Base-by-base conservation (phyloP, 768 basidiomycete genomes). In the Mycena venus region DNA sequence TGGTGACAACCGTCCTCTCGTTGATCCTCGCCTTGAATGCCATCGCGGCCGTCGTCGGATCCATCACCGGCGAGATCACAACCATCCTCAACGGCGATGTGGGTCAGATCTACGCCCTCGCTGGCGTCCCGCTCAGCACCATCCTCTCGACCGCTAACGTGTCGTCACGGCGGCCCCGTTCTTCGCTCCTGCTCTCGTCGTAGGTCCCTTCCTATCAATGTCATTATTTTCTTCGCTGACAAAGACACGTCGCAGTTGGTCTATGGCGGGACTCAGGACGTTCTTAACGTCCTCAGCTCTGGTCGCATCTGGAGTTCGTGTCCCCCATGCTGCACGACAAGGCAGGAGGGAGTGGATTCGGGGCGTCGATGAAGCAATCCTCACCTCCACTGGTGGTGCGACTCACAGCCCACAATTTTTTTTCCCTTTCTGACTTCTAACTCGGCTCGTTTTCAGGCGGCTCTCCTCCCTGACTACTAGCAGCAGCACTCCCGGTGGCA, bases 101-200 rank as follows among this genome's bases (percentile, higher is more conserved):
- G 19, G 8, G 59, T 14, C 38, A 76, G 44, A 36, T 70, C 31
- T 36, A 15, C 29, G 72, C 61, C 34, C 75, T 76, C 25, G 72
- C 72, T 6, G 75, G 75, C 55, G 40, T 4, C 27, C 68, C 72
- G 14, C 21, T 70, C 56, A 31, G 25, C 64, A 53, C 51, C 14
- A 55, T 76, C 64, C 75, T 76, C 34, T 47, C 68, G 9, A 73
- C 75, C 21, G 71, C 65, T 12, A 68, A 76, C 32, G 72, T 11
- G 68, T 73, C 42, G 23, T 73, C 62, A 47, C 56, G 10, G 59
- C 72, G 21, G 75, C 72, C 31, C 55, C 51, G 55, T 61, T 73
- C 59, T 27, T 76, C 27, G 75, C 72, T 0, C 68, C 68, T 19
- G 62, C 56, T 32, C 34, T 73, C 29, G 32, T 27, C 49, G 75